Conservation (phyloP, 805 yeast species). For the Grigorovia yakushimaensis region DNA sequence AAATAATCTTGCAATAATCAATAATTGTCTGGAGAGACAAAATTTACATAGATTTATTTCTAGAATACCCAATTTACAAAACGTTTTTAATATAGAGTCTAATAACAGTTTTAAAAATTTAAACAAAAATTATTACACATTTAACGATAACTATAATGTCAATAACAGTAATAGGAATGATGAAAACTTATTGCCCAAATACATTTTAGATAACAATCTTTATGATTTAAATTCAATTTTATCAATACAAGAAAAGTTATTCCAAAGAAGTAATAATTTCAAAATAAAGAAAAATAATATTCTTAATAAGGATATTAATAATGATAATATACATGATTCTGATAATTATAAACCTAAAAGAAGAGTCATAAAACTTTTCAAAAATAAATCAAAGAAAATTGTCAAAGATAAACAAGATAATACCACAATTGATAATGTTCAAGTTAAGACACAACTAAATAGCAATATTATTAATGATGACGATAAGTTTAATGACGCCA, state of each 20-base stretch:
- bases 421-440: neutral
- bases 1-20: constrained; percentile 32
- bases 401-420: neutral
- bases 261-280: constrained; percentile 16
- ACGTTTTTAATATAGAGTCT: constrained; percentile 3
- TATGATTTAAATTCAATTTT: constrained; percentile 23
- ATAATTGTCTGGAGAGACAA: constrained; percentile 29
- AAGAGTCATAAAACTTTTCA: constrained; percentile 21
- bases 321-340: constrained; percentile 9
- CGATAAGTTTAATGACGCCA: no score
- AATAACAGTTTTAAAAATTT: no score
- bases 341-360: constrained; percentile 22
- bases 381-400: neutral
- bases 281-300: constrained; percentile 3
- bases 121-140: no score
- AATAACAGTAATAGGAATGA: constrained; percentile 1
- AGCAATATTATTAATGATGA: no score
- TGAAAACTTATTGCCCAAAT: constrained; percentile 18
- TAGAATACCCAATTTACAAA: constrained; percentile 25
- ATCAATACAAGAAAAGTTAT: constrained; percentile 24
- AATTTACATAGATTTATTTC: constrained; percentile 26
- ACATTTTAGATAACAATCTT: constrained; percentile 15
- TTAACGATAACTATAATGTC: neutral
- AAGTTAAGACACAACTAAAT: no score
- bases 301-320: neutral